Conservation (phyloP, 176 grass and related monocot genomes). For the Oryza nivara region DNA sequence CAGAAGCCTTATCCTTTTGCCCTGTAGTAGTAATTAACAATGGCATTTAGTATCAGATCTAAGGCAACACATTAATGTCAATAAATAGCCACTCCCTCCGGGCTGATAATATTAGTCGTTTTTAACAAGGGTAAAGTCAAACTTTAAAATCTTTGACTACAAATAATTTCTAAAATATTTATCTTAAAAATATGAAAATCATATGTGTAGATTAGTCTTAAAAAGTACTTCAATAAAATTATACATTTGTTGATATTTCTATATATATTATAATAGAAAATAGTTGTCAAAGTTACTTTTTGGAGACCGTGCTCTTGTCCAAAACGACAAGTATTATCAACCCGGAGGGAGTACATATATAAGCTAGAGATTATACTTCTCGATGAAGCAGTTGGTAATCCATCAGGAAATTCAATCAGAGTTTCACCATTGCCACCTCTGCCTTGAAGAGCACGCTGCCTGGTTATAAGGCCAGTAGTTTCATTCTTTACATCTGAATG, state of each 20-base stretch:
- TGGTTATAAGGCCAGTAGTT: conserved; percentile 66
- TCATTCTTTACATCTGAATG: conserved; percentile 50
- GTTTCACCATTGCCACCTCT: conserved; percentile 75
- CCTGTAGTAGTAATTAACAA: conserved; percentile 50
- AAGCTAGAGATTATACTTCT: conserved; percentile 72
- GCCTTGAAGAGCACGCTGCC: conserved; percentile 90
- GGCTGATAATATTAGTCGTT: no score
- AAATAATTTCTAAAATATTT: no score
- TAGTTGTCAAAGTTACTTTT: no score
- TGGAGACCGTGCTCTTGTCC: no score
- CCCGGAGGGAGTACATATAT: not conserved
- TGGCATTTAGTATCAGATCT: conserved; percentile 31
- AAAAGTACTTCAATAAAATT: no score
- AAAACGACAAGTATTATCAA: no score
- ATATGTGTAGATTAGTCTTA: no score
- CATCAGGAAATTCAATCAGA: conserved; percentile 90
- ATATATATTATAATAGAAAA: no score
- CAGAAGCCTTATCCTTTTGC: conserved; percentile 86
- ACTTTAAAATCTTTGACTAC: no score
- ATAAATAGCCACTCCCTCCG: not conserved
- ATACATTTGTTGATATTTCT: no score
- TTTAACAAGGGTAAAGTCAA: no score
- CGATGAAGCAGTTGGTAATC: conserved; percentile 76
- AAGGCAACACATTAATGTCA: conserved; percentile 25
- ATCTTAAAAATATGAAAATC: no score